Base-by-base conservation (phyloP, 73 alveolate species). In the Paramecium sexaurelia region DNA sequence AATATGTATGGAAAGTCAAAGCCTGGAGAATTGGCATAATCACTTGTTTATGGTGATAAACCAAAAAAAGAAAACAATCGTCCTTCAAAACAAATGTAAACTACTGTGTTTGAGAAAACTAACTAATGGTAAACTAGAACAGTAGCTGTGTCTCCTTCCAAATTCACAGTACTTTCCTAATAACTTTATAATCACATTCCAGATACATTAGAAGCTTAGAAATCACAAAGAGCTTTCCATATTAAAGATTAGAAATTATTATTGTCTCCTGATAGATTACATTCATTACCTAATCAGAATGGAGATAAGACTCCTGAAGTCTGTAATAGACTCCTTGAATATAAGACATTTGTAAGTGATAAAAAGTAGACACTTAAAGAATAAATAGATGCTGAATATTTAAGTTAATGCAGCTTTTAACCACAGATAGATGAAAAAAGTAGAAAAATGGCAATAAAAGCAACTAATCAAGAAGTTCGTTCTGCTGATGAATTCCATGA, bases 31-130 rank as follows among this genome's bases (percentile, higher is more conserved):
- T 29, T 78, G 4, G 90, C 90, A 19, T 20, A 78, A 78, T 78
- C 90, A 43, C 55, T 78, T 7, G 90, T 78, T 29, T 78, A 41
- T 78, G 90, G 90, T 24, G 90, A 78, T 43, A 78, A 78, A 45
- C 68, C 73, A 7, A 78, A 78, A 78, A 78, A 78, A 15, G 90
- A 78, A 78, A 78, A 78, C 90, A 71, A 33, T 15, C 90, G 90
- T 78, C 36, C 90, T 13, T 32, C 57, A 5, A 73, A 73, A 37
- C 10, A 32, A 27, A 73, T 35, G 67, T 51, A 51, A 51, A 51
- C 67, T 4, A 17, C 33, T n/a, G 67, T 51, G 0, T 73, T 20
- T 32, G 56, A 20, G 7, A 35, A 78, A 41, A 37, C 90, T 78
- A 17, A 41, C 20, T 41, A 37, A 78, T 78, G 68, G 87, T n/a